Conservation (phyloP, 805 yeast genomes). For the Ogataea corticis region DNA sequence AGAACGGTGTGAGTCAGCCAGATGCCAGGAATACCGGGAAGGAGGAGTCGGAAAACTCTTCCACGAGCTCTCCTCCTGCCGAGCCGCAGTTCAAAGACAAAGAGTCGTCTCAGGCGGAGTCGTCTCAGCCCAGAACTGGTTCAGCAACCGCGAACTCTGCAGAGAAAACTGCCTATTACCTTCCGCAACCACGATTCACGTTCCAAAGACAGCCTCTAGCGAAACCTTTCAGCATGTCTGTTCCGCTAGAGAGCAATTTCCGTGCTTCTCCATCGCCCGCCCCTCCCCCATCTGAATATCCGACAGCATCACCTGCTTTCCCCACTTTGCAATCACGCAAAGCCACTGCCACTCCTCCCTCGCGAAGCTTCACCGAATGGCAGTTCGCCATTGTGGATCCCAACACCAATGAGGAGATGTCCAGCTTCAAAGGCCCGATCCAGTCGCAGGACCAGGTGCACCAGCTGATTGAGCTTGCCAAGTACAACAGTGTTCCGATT, state of each 20-base stretch:
- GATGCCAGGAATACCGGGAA: background rate
- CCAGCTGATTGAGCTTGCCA: constrained; percentile 60
- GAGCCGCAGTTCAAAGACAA: background rate
- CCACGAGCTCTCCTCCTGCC: constrained; percentile 6
- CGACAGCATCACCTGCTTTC: background rate
- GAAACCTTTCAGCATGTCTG: constrained; percentile 11
- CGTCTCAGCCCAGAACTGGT: background rate
- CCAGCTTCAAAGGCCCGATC: constrained; percentile 49
- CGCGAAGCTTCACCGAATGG: constrained; percentile 54
- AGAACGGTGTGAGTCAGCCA: constrained; percentile 2
- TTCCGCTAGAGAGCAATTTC: constrained; percentile 8
- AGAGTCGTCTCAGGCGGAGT: no score
- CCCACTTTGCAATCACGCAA: constrained; percentile 5
- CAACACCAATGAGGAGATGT: constrained; percentile 42
- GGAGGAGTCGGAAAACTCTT: constrained; percentile 3
- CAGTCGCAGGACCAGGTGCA: constrained; percentile 54
- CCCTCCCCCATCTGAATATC: background rate
- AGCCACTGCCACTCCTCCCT: constrained; percentile 24
- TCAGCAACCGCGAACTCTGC: background rate
- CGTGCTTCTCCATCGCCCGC: constrained; percentile 14
- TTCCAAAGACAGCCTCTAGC: constrained; percentile 23
- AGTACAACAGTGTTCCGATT: constrained; percentile 53
- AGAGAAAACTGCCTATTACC: background rate
- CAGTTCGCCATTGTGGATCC: constrained; percentile 52
- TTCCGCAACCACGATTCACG: constrained; percentile 8